phyloP scores from a whole-genome alignment of 2,329 filamentous ascomycete genomes.

The Ophiostoma fasciatum region DNA sequence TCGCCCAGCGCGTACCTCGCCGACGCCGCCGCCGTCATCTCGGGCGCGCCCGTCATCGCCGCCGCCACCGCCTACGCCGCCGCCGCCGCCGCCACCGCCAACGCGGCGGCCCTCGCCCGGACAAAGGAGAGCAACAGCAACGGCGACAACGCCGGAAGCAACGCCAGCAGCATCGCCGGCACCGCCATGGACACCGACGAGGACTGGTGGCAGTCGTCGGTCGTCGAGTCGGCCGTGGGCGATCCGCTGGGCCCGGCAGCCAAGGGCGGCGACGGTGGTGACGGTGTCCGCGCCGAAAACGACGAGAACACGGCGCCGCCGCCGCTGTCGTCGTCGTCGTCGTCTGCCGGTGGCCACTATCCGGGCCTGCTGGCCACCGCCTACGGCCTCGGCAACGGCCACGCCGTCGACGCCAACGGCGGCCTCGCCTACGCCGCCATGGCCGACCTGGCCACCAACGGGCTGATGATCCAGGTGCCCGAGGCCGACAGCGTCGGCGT shows the following conservation, averaged over 20 bases:
- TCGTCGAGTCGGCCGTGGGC: constrained; percentile 7
- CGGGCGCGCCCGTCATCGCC: constrained; percentile 7
- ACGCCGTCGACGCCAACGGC: constrained; percentile 5
- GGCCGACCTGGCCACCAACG: constrained; percentile 18
- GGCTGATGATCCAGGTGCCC: constrained; percentile 41
- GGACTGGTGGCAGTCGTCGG: constrained; percentile 10
- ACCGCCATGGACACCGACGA: constrained; percentile 8
- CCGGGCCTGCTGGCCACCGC: too few relatives aligned
- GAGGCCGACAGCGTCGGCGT: constrained; percentile 19
- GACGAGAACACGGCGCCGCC: background rate
- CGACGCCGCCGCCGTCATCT: constrained; percentile 6
- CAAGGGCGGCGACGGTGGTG: background rate
- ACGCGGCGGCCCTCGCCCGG: background rate
- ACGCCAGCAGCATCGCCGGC: background rate
- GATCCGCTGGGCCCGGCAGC: background rate
- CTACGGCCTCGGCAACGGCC: too few relatives aligned
- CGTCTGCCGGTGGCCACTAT: too few relatives aligned
- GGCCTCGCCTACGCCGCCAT: constrained; percentile 1
- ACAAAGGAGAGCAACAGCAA: too few relatives aligned
- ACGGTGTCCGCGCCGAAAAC: background rate
- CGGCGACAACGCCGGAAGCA: background rate
- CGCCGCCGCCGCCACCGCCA: background rate
- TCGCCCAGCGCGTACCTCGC: constrained; percentile 8
- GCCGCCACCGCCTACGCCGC: background rate
- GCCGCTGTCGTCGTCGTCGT: too few relatives aligned